Evolutionary conservation across 1,139 yeast species (phyloP), one percentile per base, ranked within the genome.

Genomic region (Hemisphaericaspora lyxosophila): DNA sequence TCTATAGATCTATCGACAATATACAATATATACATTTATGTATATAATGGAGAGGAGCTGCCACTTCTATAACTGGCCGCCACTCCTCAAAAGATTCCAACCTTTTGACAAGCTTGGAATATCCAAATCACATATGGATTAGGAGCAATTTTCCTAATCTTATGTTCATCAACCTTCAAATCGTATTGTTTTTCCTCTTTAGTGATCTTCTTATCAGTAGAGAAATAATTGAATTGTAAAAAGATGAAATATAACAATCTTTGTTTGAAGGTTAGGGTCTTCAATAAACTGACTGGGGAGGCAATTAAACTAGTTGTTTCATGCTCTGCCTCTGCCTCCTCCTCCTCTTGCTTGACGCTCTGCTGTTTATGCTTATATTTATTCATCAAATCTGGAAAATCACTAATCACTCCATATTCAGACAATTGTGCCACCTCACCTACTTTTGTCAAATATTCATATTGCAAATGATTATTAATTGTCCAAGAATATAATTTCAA

Each of bases 401-500:
- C 92, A 3, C 83, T 70, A 38, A 85, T 68, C 8, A 83, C 62
- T 2, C 89, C 92, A 42, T 58, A 70, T 37, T 68, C 72, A 4
- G 45, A 40, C 16, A 71, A 38, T 7, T 47, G 42, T 12, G 61
- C 60, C 3, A 45, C 35, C 32, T 46, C 45, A 24, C 72, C 64
- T 14, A 70, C 44, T 23, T 48, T 51, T 15, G 43, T 45, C 38
- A 70, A 58, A 50, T 69, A 69, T 42, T 77, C 75, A 38, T 78
- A 68, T 39, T 82, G 80, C 7, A 51, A 47, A 30, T 61, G 60
- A 31, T 63, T 67, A 57, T 90, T 90, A 31, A 88, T 72, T 1
- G 97, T 90, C 97, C 97, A 90, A 15, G 85, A 64, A 60, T 80
- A 87, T 12, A 87, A 64, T 35, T 73, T 70, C 39, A 84, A 58